A percentile compares a stretch with the other conserved stretches of the same genome.
Evolutionary conservation across 257 asterid species (phyloP).

Genomic region (Anisodus acutangulus): DNA sequence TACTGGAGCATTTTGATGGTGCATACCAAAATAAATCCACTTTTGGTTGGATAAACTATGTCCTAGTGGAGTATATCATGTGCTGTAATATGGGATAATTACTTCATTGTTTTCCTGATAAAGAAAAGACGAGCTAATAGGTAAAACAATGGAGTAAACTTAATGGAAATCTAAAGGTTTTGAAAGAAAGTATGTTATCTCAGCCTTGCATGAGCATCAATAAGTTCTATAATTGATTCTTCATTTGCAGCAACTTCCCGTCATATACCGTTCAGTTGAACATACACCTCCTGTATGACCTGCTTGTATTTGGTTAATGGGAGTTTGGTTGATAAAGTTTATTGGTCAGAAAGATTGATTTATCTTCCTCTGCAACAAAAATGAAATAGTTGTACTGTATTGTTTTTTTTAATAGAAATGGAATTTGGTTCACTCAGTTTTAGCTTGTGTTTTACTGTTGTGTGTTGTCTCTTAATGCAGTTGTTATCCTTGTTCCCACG

Average conservation of each 20-base stretch:
- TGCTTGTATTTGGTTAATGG: not conserved
- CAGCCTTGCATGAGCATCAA: not conserved
- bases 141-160: not conserved
- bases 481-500: conserved; percentile 82
- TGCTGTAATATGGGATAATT: not conserved
- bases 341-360: not conserved
- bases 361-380: not conserved
- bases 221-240: not conserved
- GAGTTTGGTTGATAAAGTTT: not conserved
- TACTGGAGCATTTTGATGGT: conserved; percentile 16
- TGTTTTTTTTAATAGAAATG: not conserved
- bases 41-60: not conserved
- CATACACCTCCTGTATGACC: not conserved
- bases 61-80: not conserved
- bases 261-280: not conserved
- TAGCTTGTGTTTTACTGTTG: conserved; percentile 18
- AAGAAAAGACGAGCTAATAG: not conserved
- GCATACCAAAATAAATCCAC: not conserved
- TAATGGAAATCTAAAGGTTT: not conserved
- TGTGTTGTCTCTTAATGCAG: conserved; percentile 47
- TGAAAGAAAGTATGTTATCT: not conserved
- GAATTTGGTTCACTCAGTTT: conserved; percentile 3
- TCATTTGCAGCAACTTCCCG: not conserved
- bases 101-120: not conserved
- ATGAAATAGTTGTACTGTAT: not conserved